Conservation (phyloP, 129 eudicot species). For the Heracleum sosnowskyi region DNA sequence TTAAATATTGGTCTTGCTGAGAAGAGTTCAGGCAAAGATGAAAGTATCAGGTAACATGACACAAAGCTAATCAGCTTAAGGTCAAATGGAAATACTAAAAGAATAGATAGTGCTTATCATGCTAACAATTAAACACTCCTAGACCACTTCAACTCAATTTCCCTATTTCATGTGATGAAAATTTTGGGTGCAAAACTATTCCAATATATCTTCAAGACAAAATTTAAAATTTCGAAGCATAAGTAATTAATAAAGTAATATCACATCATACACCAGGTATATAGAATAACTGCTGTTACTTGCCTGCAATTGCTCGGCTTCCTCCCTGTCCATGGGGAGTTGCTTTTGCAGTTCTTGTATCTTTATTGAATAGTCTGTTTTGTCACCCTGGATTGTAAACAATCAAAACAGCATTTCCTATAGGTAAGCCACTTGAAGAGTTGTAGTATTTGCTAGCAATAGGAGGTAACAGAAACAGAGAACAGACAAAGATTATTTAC, state of each 20-base stretch:
- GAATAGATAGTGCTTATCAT: background rate
- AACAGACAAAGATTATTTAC: slow-evolving; percentile 24
- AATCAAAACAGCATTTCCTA: slow-evolving; percentile 6
- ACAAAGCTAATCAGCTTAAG: slow-evolving; percentile 5
- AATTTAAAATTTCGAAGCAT: background rate
- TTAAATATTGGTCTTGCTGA: slow-evolving; percentile 98
- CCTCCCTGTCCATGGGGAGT: slow-evolving; percentile 85
- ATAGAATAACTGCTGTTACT: background rate
- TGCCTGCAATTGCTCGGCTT: slow-evolving; percentile 86
- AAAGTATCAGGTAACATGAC: background rate
- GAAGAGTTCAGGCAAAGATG: slow-evolving; percentile 12
- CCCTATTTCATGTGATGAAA: background rate
- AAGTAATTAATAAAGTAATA: background rate
- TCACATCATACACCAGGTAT: background rate
- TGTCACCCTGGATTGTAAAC: slow-evolving; percentile 53
- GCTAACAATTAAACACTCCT: no score
- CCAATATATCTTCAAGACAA: background rate
- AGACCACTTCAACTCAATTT: no score
- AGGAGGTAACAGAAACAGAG: slow-evolving; percentile 3
- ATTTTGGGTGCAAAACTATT: background rate
- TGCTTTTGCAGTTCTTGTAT: slow-evolving; percentile 94
- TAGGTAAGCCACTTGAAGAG: background rate
- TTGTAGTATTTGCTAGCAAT: background rate
- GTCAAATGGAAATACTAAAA: background rate
- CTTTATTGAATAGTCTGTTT: slow-evolving; percentile 74